Percentiles rank a stretch among this genome's conserved stretches.
Conservation (phyloP, 2,329 filamentous ascomycete genomes). For the Scedosporium apiospermum region DNA sequence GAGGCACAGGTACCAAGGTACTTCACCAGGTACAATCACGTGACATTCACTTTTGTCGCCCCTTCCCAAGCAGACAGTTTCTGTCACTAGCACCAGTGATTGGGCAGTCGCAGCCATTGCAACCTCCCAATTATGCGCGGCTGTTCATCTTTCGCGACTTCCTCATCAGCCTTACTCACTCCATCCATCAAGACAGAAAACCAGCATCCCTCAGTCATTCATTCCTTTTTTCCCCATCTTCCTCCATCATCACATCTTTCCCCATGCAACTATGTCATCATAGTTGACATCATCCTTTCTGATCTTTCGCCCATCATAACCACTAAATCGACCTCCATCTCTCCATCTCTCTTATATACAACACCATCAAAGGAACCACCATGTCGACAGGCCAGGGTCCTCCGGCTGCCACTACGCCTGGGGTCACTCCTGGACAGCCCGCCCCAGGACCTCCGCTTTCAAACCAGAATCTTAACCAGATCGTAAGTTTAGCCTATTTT, state of each 20-base stretch:
- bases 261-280: no score
- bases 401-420: slow-evolving; percentile 16
- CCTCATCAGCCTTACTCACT: not conserved
- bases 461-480: slow-evolving; percentile 89
- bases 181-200: not conserved
- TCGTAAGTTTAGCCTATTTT: slow-evolving; percentile 53
- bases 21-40: not conserved
- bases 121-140: not conserved
- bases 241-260: not conserved
- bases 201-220: not conserved
- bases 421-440: slow-evolving; percentile 18
- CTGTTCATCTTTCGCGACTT: not conserved
- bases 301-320: not conserved
- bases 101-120: not conserved
- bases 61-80: not conserved
- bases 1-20: not conserved
- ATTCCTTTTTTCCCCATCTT: not conserved
- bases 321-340: not conserved
- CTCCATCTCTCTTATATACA: slow-evolving; percentile 9
- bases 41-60: not conserved
- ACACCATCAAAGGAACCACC: slow-evolving; percentile 3
- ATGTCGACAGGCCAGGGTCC: slow-evolving; percentile 26
- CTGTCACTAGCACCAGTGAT: not conserved
- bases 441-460: slow-evolving; percentile 44
- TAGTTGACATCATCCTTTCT: not conserved